Evolutionary conservation across 1,284 basidiomycete species (phyloP).

Genomic region (Microbotryum silenes-acaulis): DNA sequence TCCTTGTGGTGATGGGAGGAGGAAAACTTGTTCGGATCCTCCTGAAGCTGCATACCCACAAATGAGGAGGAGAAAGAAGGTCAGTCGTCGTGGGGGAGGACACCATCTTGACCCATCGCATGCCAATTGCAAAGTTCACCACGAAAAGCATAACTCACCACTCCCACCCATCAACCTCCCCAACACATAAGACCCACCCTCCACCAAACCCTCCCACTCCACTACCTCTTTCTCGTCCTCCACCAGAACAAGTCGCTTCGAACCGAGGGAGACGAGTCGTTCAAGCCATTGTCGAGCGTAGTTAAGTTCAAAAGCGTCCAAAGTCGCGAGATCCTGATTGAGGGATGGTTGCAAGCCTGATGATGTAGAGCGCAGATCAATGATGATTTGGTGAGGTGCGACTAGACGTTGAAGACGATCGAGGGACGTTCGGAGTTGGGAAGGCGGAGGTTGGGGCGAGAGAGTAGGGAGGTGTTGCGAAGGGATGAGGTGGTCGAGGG

Average conservation of each 20-base stretch:
- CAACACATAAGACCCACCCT: slow-evolving; percentile 7
- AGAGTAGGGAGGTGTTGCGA: too few species aligned
- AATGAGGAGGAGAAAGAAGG: background rate
- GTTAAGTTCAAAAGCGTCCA: background rate
- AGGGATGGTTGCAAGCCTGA: too few species aligned
- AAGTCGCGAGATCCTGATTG: too few species aligned
- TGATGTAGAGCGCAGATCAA: too few species aligned
- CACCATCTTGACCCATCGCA: background rate
- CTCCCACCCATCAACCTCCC: slow-evolving; percentile 6
- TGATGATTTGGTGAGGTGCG: too few species aligned
- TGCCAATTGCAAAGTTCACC: too few species aligned
- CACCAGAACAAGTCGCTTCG: background rate
- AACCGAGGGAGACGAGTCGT: background rate
- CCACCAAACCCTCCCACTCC: slow-evolving; percentile 13
- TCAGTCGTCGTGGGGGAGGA: background rate
- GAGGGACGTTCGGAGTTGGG: too few species aligned
- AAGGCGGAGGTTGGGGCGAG: too few species aligned
- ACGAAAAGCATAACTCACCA: background rate
- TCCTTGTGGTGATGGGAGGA: background rate
- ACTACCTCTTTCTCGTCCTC: background rate
- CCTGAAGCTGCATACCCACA: slow-evolving; percentile 11
- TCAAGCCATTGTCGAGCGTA: slow-evolving; percentile 15
- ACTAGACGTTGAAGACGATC: too few species aligned
- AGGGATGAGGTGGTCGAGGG: too few species aligned
- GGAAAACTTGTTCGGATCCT: slow-evolving; percentile 1